Base-by-base conservation (phyloP, 768 basidiomycete genomes). In the Xerocomellus chrysenteron region DNA sequence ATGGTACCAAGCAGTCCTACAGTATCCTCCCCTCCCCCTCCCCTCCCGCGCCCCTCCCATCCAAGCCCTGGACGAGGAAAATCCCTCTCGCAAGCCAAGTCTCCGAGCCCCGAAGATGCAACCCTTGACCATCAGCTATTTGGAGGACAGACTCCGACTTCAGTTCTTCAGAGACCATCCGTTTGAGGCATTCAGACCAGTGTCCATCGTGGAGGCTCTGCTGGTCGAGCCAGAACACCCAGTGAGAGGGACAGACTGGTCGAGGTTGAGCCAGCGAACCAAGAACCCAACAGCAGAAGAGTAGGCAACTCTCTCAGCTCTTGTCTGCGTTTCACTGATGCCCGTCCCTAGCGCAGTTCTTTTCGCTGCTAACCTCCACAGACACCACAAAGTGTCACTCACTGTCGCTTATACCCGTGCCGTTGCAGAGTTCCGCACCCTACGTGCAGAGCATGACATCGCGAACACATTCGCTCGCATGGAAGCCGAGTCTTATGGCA, bases 111-210 rank as follows among this genome's bases (percentile, higher is more conserved):
- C 73, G 42, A 75, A 76, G 45, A 73, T 76, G 30, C 74, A 74
- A 28, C 87, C 89, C 1, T 57, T 81, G 46, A 80, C 82, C 12
- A 80, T 98, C 49, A 77, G 78, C 52, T 97, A 94, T 68, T 56
- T 89, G 40, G 93, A 96, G 68, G 97, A 99, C 71, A 78, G 82
- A 58, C 76, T 98, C 55, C 85, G 97, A 36, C 79, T 84, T 52
- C 91, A 92, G 70, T 98, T 99, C 79, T 98, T 95, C 78, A 78
- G 79, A 41, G 97, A 99, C 76, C 95, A 97, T 70, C 94, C 97
- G 8, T 97, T 97, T 67, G 95, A 99, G 75, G 88, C 93, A 2
- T 90, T 95, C 73, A 80, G 95, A 42, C 85, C 93, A 2, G 78
- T 79, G 10, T 85, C 82, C 12, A 70, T 99, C 50, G 83, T 91